Evolutionary conservation across 2,329 filamentous ascomycete genomes (phyloP).

Genomic region (Xylogone sp.): DNA sequence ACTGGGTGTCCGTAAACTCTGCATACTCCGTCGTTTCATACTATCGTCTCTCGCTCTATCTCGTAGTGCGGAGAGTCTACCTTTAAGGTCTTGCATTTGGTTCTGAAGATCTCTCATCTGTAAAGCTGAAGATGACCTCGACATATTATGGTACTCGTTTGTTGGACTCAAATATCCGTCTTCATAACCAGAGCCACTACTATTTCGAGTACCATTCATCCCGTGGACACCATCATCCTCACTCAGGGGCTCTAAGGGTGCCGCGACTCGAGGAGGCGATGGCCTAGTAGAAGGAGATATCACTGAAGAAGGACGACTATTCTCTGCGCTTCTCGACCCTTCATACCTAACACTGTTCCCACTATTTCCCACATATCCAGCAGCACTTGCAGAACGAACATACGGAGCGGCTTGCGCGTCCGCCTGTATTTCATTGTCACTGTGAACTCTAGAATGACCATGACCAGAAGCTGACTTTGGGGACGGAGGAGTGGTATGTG

Average conservation of each 20-base stretch:
- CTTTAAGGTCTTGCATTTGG: conserved; percentile 66
- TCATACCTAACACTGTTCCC: conserved; percentile 6
- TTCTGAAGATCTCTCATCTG: conserved; percentile 58
- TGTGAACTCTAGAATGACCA: conserved; percentile 57
- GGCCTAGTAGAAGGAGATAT: conserved; percentile 15
- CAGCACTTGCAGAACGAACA: conserved; percentile 62
- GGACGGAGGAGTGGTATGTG: conserved; percentile 16
- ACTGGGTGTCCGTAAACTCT: conserved; percentile 57
- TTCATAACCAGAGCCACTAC: conserved; percentile 18
- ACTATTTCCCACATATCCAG: conserved; percentile 38
- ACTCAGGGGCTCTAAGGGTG: conserved; percentile 46
- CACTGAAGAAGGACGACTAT: not conserved
- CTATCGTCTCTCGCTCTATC: conserved; percentile 62
- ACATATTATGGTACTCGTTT: conserved; percentile 18
- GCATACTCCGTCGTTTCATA: conserved; percentile 57
- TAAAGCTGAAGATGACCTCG: conserved; percentile 26
- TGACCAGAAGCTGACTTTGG: conserved; percentile 43
- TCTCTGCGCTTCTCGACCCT: not conserved
- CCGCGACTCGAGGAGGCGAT: conserved; percentile 20
- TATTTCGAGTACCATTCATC: conserved; percentile 16
- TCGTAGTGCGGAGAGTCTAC: conserved; percentile 63
- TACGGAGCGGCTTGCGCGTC: conserved; percentile 38
- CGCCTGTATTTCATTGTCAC: conserved; percentile 53
- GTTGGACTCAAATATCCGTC: conserved; percentile 14
- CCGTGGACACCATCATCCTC: conserved; percentile 42